These are phyloP conservation scores for Colletotrichum musae DNA, from an alignment of 2,329 filamentous ascomycete species.

Conservation along the genomic window DNA sequence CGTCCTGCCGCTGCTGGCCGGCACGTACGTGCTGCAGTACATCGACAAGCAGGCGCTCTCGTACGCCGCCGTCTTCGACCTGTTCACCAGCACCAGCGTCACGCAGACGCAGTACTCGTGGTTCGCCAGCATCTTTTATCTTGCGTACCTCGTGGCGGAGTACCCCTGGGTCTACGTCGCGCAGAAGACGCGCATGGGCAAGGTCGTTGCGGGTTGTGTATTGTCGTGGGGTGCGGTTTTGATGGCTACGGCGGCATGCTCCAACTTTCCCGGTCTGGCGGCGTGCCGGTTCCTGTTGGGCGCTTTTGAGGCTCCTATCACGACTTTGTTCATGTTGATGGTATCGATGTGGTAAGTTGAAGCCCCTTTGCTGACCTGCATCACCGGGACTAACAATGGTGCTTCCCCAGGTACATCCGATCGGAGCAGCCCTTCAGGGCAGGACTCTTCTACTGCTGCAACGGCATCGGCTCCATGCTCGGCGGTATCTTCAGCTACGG, in stretches of 20 bases:
- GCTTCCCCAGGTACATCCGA: constrained; percentile 54
- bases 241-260: constrained; percentile 58
- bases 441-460: constrained; percentile 54
- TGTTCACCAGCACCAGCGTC: constrained; percentile 65
- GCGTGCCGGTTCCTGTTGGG: constrained; percentile 60
- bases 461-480: constrained; percentile 73
- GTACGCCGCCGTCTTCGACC: constrained; percentile 70
- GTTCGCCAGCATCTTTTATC: constrained; percentile 70
- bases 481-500: constrained; percentile 72
- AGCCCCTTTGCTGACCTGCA: fast-evolving
- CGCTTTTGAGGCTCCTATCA: constrained; percentile 62
- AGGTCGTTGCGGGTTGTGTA: constrained; percentile 51
- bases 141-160: constrained; percentile 62
- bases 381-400: not conserved
- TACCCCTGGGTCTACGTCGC: constrained; percentile 54
- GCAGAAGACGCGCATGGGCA: constrained; percentile 53
- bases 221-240: constrained; percentile 55
- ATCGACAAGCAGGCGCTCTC: constrained; percentile 70
- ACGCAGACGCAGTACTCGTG: constrained; percentile 64
- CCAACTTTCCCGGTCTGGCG: constrained; percentile 58
- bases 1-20: constrained; percentile 65
- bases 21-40: constrained; percentile 67
- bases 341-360: constrained; percentile 60
- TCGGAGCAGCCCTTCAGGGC: constrained; percentile 63
- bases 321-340: constrained; percentile 65